phyloP scores from a whole-genome alignment of 306 rosid species.

The Ormosia semicastrata region DNA sequence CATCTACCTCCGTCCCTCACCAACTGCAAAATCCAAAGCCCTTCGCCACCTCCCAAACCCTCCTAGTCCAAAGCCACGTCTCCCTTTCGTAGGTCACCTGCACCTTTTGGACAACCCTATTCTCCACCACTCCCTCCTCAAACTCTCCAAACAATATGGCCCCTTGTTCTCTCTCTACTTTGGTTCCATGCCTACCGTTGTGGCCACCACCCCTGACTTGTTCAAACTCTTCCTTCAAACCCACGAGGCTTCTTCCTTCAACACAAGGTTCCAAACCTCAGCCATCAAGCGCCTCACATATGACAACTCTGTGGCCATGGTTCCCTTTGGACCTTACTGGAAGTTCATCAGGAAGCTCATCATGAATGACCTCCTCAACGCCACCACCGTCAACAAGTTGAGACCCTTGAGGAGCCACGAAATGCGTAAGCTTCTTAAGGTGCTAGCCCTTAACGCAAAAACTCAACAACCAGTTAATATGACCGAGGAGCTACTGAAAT shows the following conservation, averaged over 20 bases:
- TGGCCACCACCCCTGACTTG: conserved; percentile 35
- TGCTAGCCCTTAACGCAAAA: conserved; percentile 27
- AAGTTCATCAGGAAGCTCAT: conserved; percentile 42
- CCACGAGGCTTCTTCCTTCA: conserved; percentile 41
- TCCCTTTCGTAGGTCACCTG: conserved; percentile 38
- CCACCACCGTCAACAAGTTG: conserved; percentile 23
- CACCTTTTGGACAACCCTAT: conserved; percentile 33
- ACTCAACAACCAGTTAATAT: conserved; percentile 24
- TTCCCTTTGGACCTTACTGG: conserved; percentile 47
- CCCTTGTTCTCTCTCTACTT: conserved; percentile 44
- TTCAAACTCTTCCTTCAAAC: conserved; percentile 44
- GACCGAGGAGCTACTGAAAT: conserved; percentile 36
- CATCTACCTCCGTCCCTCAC: conserved; percentile 19
- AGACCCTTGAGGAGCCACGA: conserved; percentile 31
- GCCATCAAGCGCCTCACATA: conserved; percentile 36
- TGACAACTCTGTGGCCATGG: conserved; percentile 38
- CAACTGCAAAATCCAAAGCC: conserved; percentile 28
- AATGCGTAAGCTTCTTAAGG: not conserved
- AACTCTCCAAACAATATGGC: conserved; percentile 23
- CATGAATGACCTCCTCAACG: conserved; percentile 38
- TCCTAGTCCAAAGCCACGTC: conserved; percentile 41
- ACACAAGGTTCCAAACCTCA: conserved; percentile 9
- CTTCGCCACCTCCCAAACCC: conserved; percentile 42
- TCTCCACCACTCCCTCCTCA: conserved; percentile 37
- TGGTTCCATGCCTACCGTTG: conserved; percentile 43